Evolutionary conservation across 2,329 filamentous ascomycete genomes (phyloP).

Genomic region (Anthostomella pinea): DNA sequence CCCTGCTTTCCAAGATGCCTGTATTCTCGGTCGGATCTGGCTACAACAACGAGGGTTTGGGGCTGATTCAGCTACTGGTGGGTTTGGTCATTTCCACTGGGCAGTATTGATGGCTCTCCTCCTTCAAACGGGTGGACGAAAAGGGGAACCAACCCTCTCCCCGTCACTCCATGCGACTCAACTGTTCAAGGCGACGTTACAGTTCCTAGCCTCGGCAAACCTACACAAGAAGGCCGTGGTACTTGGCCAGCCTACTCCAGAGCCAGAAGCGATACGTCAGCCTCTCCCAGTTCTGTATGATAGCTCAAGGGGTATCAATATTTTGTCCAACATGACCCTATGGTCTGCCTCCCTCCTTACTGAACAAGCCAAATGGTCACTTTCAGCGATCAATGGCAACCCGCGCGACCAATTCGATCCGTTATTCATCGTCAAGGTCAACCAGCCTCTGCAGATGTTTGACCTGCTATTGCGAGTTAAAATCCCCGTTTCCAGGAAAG

Average conservation of each 20-base stretch:
- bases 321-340: constrained; percentile 85
- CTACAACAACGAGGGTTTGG: constrained; percentile 81
- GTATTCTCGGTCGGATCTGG: constrained; percentile 84
- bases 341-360: constrained; percentile 78
- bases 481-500: constrained; percentile 16
- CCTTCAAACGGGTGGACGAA: constrained; percentile 71
- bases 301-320: constrained; percentile 68
- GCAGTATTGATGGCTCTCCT: constrained; percentile 75
- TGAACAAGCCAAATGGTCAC: constrained; percentile 70
- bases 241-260: constrained; percentile 44
- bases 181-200: constrained; percentile 90
- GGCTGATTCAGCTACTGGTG: constrained; percentile 67
- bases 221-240: constrained; percentile 64
- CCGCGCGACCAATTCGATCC: constrained; percentile 77
- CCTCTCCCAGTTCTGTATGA: constrained; percentile 74
- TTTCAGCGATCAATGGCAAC: constrained; percentile 72
- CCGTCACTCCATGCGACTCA: constrained; percentile 85
- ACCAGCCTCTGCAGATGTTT: constrained; percentile 53
- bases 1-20: constrained; percentile 75
- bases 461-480: constrained; percentile 45
- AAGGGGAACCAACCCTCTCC: constrained; percentile 70
- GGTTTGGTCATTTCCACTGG: constrained; percentile 95
- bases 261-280: constrained; percentile 41
- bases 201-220: constrained; percentile 75
- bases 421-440: constrained; percentile 69